Evolutionary conservation across 2,329 filamentous ascomycete species (phyloP), one percentile per base, ranked within the genome.

Genomic region (Sporothrix curviconia): DNA sequence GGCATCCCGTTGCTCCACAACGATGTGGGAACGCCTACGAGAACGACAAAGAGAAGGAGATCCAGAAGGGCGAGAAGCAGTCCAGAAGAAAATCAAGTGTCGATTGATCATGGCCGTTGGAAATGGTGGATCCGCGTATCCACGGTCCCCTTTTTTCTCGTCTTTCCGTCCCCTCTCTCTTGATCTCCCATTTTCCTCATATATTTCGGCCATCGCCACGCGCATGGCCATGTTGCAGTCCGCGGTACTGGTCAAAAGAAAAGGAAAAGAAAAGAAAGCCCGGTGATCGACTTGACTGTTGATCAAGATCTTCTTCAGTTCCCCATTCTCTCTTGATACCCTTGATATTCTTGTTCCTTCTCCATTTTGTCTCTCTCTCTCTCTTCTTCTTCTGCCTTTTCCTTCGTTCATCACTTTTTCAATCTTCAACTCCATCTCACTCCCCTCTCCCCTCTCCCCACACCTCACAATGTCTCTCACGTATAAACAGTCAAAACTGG

Each of bases 401-500:
- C 9, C 11, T 19, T 37, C 25, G 5, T 14, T 34, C 24, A 32
- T 15, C 1, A 32, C 52, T 28, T 12, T 25, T 39, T 15, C 17
- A 9, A 24, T 44, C 37, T 15, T 44, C 28, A 15, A 6, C 15
- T 14, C 51, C 36, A 6, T 14, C 42, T 22, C 39, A 3, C 17
- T n/a, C 17, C n/a, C 39, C n/a, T 42, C 39, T 42, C 17, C 6
- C 39, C 5, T 51, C 30, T 24, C n/a, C 24, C 36, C 43, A 4
- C 3, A 9, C 14, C 30, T 14, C 47, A 50, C 50, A 52, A 70
- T 70, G 68, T 59, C 69, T 24, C 72, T 82, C 62, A 76, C 74
- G 47, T 74, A 74, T 62, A 70, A 76, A 50, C 85, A 91, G 72
- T 76, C 80, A 58, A 73, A 78, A 53, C 78, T 86, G 66, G 83